Base-by-base conservation (phyloP, 2,329 filamentous ascomycete genomes). In the Monosporascus ibericus region DNA sequence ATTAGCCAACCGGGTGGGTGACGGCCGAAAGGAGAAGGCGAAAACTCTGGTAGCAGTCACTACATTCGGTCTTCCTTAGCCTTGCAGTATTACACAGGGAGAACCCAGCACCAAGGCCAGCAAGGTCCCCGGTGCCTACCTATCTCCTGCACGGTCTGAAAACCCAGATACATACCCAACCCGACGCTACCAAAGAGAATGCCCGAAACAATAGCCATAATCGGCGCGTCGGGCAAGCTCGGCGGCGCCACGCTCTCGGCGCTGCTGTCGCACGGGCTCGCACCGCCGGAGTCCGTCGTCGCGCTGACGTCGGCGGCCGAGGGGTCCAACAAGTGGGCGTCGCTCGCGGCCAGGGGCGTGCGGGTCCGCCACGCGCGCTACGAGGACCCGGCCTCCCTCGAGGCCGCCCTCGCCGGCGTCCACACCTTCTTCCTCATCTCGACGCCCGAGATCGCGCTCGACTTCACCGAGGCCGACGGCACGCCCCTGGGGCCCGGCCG, bases 341-440 rank as follows among this genome's bases (percentile, higher is more conserved):
- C 65, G 55, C 71, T 67, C 54, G 57, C 73, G 6, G 65, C 69
- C 14, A 56, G 56, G 18, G 75, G 76, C 24, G 74, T 79, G 36
- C 67, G 70, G 2, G 76, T 80, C 48, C 78, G 79, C 1, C 67
- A 72, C 50, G 80, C 77, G 5, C 73, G 76, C 55, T 84, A 79
- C 61, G 77, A 81, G 18, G 61, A 71, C 22, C 67, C 71, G 0
- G 60, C 66, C 0, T 72, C 75, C 3, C 66, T 84, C 18, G 65
- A 73, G 34, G 57, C 64, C 2, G 79, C 73, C 2, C 80, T 84
- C 51, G 55, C 67, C 2, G 77, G 72, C 7, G 69, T 81, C 15
- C 73, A 79, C 18, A 68, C 71, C 25, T 65, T 84, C 47, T 78
- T 84, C 61, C 68, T 84, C 36, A 73, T 84, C 36, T 82, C 79